phyloP scores from a whole-genome alignment of 352 stramenopile genomes.

The Phytophthora europaea region DNA sequence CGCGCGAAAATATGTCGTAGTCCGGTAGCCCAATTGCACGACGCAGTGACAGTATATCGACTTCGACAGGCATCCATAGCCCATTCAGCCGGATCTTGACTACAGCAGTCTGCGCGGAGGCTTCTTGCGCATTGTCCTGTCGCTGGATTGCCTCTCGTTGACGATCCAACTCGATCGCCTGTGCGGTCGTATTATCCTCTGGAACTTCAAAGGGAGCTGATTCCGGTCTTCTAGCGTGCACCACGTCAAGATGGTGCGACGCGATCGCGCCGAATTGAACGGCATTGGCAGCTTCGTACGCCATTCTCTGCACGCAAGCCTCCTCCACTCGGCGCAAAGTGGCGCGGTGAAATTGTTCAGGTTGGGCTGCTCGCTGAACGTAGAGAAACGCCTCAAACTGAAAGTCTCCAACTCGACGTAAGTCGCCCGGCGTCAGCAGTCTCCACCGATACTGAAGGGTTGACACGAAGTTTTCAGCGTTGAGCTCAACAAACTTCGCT shows the following conservation, averaged over 20 bases:
- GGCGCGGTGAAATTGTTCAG: constrained; percentile 4
- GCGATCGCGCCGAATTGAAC: constrained; percentile 5
- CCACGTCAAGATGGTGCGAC: constrained; percentile 3
- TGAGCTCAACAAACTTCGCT: too few species aligned
- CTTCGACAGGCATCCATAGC: constrained; percentile 14
- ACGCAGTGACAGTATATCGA: constrained; percentile 6
- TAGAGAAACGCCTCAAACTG: constrained; percentile 11
- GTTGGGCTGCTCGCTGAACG: not conserved
- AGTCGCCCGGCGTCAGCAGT: not conserved
- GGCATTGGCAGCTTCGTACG: not conserved
- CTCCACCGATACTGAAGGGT: constrained; percentile 10
- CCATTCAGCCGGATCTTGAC: constrained; percentile 4
- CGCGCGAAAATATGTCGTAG: constrained; percentile 10
- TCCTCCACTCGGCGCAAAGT: not conserved
- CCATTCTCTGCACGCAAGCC: constrained; percentile 5
- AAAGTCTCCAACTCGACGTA: not conserved
- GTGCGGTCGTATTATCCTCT: constrained; percentile 6
- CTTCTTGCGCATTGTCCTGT: not conserved
- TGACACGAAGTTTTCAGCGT: not conserved
- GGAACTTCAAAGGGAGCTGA: not conserved
- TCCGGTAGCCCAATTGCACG: constrained; percentile 4
- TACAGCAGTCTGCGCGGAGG: not conserved
- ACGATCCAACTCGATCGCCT: constrained; percentile 7
- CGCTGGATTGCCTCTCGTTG: constrained; percentile 1
- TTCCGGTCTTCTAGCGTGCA: not conserved